These are phyloP conservation scores for Blastobotrys persicus DNA, from an alignment of 1,139 yeast species.

Conservation along the genomic window DNA sequence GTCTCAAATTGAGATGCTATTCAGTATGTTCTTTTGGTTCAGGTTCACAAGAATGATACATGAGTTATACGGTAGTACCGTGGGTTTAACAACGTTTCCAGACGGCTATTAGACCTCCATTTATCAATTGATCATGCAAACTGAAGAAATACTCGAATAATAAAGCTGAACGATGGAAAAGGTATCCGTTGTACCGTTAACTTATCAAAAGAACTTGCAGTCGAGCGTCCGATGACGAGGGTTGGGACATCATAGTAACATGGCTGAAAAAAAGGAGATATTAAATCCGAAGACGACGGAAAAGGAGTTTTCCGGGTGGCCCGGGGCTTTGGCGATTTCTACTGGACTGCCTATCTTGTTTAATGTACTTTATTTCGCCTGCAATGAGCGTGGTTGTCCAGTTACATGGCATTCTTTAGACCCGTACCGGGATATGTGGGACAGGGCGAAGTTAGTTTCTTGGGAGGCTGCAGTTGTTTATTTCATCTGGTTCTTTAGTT, in stretches of 20 bases:
- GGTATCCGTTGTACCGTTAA: too few species aligned
- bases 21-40: too few species aligned
- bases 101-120: too few species aligned
- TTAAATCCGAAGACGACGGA: conserved; percentile 72
- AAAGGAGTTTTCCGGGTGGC: conserved; percentile 72
- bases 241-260: not conserved
- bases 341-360: conserved; percentile 65
- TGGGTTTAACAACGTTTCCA: too few species aligned
- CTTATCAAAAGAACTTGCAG: too few species aligned
- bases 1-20: too few species aligned
- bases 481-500: conserved; percentile 66
- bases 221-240: too few species aligned
- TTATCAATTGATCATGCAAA: too few species aligned
- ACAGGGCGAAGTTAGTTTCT: conserved; percentile 34
- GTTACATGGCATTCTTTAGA: conserved; percentile 27
- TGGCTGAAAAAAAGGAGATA: conserved; percentile 6
- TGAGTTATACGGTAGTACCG: too few species aligned
- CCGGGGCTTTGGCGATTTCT: conserved; percentile 70
- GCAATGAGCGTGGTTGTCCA: conserved; percentile 40
- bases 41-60: too few species aligned
- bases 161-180: too few species aligned
- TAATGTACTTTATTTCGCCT: conserved; percentile 52
- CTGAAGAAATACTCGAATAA: too few species aligned
- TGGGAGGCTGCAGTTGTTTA: conserved; percentile 60
- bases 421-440: conserved; percentile 30